Evolutionary conservation across 2,329 filamentous ascomycete genomes (phyloP).

Genomic region (Apiospora marii): DNA sequence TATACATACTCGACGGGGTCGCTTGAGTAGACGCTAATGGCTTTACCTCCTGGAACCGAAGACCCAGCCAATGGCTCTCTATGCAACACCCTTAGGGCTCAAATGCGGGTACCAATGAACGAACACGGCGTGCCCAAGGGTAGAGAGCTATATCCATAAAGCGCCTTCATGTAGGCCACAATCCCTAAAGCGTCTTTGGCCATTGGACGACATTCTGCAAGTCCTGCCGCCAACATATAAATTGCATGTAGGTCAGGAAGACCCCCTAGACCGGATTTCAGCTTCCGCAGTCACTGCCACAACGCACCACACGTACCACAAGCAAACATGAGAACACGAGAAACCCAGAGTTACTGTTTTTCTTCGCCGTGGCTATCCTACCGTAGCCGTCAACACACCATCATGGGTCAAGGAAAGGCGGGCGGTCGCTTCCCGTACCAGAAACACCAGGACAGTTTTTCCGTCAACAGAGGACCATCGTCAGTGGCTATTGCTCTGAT

Average conservation of each 20-base stretch:
- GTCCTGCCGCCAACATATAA: neutral
- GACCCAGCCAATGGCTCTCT: slow-evolving; percentile 42
- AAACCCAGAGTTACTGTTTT: neutral
- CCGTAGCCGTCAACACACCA: neutral
- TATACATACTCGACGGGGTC: slow-evolving; percentile 67
- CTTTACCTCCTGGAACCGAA: slow-evolving; percentile 69
- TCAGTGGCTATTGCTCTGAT: neutral
- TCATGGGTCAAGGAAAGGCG: neutral
- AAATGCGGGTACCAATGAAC: neutral
- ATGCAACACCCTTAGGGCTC: neutral
- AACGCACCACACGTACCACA: neutral
- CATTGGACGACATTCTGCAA: neutral
- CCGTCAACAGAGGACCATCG: neutral
- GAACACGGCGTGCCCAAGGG: slow-evolving; percentile 33
- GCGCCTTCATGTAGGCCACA: neutral
- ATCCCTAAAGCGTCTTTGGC: neutral
- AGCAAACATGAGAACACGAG: neutral
- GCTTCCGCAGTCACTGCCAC: neutral
- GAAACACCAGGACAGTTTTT: neutral
- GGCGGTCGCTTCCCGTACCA: neutral
- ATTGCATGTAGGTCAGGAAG: neutral
- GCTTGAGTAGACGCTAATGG: slow-evolving; percentile 62
- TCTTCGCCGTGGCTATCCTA: neutral
- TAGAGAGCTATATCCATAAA: neutral
- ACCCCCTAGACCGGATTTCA: neutral